These are phyloP conservation scores for Penicillium sp. DNA, from an alignment of 2,329 filamentous ascomycete genomes.

Conservation along the genomic window DNA sequence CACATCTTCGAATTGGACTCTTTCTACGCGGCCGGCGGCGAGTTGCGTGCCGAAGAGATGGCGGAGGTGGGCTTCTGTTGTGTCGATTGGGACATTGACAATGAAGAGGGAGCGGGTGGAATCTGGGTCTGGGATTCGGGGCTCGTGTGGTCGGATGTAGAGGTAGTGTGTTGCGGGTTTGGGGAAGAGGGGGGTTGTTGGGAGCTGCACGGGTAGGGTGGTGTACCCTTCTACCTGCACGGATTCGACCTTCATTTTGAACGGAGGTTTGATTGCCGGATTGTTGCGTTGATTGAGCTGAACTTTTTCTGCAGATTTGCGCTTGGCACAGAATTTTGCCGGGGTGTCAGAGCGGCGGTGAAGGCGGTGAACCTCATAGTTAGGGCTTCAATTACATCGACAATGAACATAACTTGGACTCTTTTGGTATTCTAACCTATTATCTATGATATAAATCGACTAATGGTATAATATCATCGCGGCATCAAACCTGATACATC, in stretches of 20 bases:
- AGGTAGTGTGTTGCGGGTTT: constrained; percentile 71
- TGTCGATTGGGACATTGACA: constrained; percentile 84
- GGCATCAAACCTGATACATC: not conserved
- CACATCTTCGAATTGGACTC: constrained; percentile 66
- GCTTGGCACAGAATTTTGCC: constrained; percentile 23
- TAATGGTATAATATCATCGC: not conserved
- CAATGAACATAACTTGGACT: not conserved
- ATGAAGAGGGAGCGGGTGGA: constrained; percentile 80
- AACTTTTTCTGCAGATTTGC: constrained; percentile 22
- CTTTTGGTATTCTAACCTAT: not conserved
- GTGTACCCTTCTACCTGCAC: constrained; percentile 61
- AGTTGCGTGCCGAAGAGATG: constrained; percentile 72
- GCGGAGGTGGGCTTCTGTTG: constrained; percentile 73
- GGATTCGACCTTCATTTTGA: constrained; percentile 37
- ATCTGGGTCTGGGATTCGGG: constrained; percentile 70
- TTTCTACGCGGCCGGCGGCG: constrained; percentile 74
- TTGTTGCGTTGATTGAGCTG: constrained; percentile 8
- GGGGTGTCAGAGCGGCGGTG: constrained; percentile 9
- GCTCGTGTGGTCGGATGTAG: constrained; percentile 79
- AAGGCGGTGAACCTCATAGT: constrained; percentile 13
- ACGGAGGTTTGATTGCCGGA: constrained; percentile 8
- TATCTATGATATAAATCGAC: constrained; percentile 1
- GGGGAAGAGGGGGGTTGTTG: constrained; percentile 61
- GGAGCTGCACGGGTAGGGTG: constrained; percentile 66
- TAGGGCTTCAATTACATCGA: not conserved